Evolutionary conservation across 176 grass and related monocot genomes (phyloP), one percentile per base, ranked within the genome.

Genomic region (Pontederia crassipes): DNA sequence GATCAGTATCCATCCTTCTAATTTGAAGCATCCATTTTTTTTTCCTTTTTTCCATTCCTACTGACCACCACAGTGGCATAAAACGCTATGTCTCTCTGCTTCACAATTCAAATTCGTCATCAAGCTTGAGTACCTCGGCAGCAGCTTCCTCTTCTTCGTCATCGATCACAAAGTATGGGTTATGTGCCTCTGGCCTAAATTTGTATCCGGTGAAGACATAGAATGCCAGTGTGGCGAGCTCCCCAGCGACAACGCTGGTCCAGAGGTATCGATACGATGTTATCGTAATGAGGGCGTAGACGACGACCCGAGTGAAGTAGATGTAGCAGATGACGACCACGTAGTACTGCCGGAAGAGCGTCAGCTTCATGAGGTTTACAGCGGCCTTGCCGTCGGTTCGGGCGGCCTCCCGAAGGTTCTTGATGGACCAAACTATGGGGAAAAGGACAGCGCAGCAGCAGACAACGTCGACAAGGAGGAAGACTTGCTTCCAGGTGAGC

Each of bases 341-440:
- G 62, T 50, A 65, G 11, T 65, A 65, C 10, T 51, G 62, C 11
- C 46, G 62, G 62, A 65, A 65, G 62, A 65, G 46, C 11, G 62
- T 65, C 0, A 65, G 62, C 46, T 65, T 65, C 47, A 51, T 50
- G 47, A 49, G 62, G 62, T 65, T 65, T 7, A 65, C 62, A 12
- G 62, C 62, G 17, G 47, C 62, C 46, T 65, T 65, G 62, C 62
- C 62, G 17, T 65, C 47, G 2, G 16, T 65, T 5, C 62, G 48
- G 47, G 62, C 62, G 11, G 62, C 62, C 47, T 65, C 62, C 46
- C 46, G 62, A 7, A 65, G 62, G 17, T 51, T 65, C 17, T 51
- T 65, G 46, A 65, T 65, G 4, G 62, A 65, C 62, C 47, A 65
- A 24, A 65, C 46, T 9, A 65, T 65, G 9, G 62, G 62, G 46